Evolutionary conservation across 805 yeast genomes (phyloP), one percentile per base, ranked within the genome.

Genomic region (Candida koratica): DNA sequence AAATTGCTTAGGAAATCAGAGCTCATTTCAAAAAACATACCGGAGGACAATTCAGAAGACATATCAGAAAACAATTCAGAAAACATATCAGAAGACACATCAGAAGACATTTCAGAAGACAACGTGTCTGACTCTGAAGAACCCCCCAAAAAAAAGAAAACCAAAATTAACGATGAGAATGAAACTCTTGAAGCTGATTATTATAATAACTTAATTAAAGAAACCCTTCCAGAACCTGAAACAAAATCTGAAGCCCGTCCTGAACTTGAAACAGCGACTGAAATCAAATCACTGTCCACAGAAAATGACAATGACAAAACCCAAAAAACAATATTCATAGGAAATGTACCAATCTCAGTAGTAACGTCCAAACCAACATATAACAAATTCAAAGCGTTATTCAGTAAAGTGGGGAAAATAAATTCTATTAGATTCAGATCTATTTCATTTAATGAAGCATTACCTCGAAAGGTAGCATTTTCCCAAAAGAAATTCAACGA

Each of bases 391-490:
- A 84, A 84, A 56, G 67, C 66, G 43, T 60, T 73, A n/a, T 84
- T 90, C 47, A 52, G 58, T 20, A 53, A 64, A 25, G 56, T 52
- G 37, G 84, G 84, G 9, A 58, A 62, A 15, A 67, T 90, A 33
- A 81, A 77, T 32, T 84, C 96, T 9, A 70, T 88, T 34, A 73
- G 99, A 58, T 93, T 88, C 68, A 75, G 99, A 61, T 88, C 97
- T 2, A 82, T 93, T 46, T 85, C 96, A 2, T 86, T 89, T 45
- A 79, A 82, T 37, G 94, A 88, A 53, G 79, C 84, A 22, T 69
- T 88, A 33, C 97, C 97, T 37, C 76, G 97, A 56, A 90, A 88
- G 53, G 88, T 85, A 24, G 97, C 98, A 0, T 87, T 81, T 55
- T 81, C 84, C 42, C 75, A 80, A 50, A 86, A 85, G 53, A 77